Evolutionary conservation across 2,329 filamentous ascomycete genomes (phyloP), one percentile per base, ranked within the genome.

Genomic region (Botrytis elliptica): DNA sequence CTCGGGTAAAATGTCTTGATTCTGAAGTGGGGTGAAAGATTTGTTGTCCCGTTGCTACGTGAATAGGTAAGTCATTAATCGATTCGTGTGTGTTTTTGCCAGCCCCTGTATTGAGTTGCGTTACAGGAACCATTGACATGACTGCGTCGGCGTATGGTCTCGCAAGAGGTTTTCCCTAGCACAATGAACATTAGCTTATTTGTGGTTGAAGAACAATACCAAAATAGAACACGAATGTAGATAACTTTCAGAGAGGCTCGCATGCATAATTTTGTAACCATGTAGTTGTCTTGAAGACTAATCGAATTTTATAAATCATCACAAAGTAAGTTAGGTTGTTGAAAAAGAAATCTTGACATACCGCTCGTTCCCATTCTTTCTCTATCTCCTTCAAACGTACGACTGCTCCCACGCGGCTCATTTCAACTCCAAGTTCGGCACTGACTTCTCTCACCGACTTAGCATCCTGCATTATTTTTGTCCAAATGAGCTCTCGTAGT

Each of bases 281-380:
- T 91, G 87, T 90, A 82, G 85, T 75, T 90, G 95, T 98, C 95
- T 97, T 98, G 88, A 97, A 97, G 95, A 98, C 95, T 98, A 97
- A 98, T 98, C 95, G 95, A 89, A 86, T 90, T 89, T 88, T 85
- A 83, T 88, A 89, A 86, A 88, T 93, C 91, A 92, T 92, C 90
- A 92, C 81, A 79, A 78, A 78, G 71, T 72, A 36, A 73, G 72
- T 75, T 36, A 60, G 16, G 60, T 63, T 42, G 49, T 52, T 25
- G 67, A 70, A 64, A 64, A 73, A 74, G 68, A 86, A 75, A 25
- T 59, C 42, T 49, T 59, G 29, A 76, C 90, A 84, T 88, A 93
- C 91, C 85, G 91, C 84, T 81, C 85, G 82, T 75, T 85, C 82
- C 90, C 89, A 91, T 77, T 88, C 84, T 82, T 89, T 90, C 83